Conservation (phyloP, 768 basidiomycete species). For the Dioszegia crocea region DNA sequence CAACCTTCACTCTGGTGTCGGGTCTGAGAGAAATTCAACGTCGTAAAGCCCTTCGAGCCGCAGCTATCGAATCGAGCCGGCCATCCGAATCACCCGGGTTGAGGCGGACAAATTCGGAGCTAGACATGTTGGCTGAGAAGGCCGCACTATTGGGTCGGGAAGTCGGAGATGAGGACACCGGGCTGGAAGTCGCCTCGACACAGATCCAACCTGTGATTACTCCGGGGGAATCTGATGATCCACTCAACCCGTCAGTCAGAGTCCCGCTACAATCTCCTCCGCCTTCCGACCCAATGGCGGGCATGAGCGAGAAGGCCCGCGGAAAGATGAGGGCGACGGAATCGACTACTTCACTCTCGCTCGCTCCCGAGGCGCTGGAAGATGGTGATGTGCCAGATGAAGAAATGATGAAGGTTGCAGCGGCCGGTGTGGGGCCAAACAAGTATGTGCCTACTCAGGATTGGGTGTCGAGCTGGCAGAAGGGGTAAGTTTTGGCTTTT, state of each 20-base stretch:
- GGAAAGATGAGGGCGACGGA: constrained; percentile 78
- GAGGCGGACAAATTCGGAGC: constrained; percentile 32
- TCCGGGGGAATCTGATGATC: constrained; percentile 1
- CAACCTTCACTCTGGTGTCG: constrained; percentile 81
- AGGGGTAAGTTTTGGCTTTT: constrained; percentile 62
- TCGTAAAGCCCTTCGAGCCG: constrained; percentile 58
- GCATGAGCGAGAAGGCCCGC: constrained; percentile 75
- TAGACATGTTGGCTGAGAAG: constrained; percentile 44
- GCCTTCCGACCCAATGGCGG: constrained; percentile 35
- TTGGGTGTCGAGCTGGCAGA: constrained; percentile 95
- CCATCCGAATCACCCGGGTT: constrained; percentile 14
- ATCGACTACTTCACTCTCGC: constrained; percentile 15
- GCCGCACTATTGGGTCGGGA: constrained; percentile 37
- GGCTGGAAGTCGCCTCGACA: background rate
- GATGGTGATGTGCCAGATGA: constrained; percentile 52
- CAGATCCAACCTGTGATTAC: constrained; percentile 1
- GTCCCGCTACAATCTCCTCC: background rate
- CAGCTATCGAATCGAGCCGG: constrained; percentile 10
- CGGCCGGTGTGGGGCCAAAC: constrained; percentile 72
- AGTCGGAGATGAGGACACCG: constrained; percentile 14
- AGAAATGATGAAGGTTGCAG: constrained; percentile 64
- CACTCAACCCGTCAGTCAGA: background rate
- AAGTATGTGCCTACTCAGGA: constrained; percentile 94
- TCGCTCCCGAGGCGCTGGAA: background rate
- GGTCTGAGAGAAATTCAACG: constrained; percentile 80